Conservation (phyloP, 2,329 filamentous ascomycete genomes). For the Neobulgaria alba region DNA sequence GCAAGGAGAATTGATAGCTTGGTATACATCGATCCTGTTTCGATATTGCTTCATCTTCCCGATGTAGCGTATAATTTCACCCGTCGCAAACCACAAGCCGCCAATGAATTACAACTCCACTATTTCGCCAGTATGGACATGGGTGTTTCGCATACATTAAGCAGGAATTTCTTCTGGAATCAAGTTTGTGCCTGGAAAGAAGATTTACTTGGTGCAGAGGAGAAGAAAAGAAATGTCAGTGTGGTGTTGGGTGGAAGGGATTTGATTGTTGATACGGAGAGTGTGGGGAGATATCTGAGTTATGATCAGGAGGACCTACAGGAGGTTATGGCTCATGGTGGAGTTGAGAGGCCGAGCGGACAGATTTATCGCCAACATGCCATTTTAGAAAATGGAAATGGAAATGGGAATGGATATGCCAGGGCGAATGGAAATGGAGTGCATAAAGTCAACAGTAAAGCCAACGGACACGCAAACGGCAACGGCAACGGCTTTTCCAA, state of each 20-base stretch:
- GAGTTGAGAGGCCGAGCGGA: not conserved
- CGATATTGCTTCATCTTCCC: slow-evolving; percentile 50
- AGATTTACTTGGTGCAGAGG: slow-evolving; percentile 37
- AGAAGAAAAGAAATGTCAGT: slow-evolving; percentile 36
- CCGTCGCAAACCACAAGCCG: slow-evolving; percentile 32
- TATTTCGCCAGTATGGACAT: slow-evolving; percentile 54
- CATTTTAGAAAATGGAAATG: no score
- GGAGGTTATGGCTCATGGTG: slow-evolving; percentile 11
- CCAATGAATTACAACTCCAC: slow-evolving; percentile 51
- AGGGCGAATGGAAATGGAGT: not conserved
- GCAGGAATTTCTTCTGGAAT: slow-evolving; percentile 52
- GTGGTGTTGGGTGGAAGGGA: slow-evolving; percentile 43
- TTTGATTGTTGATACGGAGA: slow-evolving; percentile 44
- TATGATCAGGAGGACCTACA: slow-evolving; percentile 6
- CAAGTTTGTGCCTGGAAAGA: slow-evolving; percentile 54
- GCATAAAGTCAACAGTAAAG: not conserved
- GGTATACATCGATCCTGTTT: slow-evolving; percentile 51
- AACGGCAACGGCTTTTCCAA: slow-evolving; percentile 6
- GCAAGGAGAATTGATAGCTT: slow-evolving; percentile 38
- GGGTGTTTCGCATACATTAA: slow-evolving; percentile 47
- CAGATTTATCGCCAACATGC: no score
- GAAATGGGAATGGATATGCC: not conserved
- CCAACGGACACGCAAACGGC: slow-evolving; percentile 5
- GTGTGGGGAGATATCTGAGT: slow-evolving; percentile 43
- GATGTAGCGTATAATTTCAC: slow-evolving; percentile 57